A percentile compares a stretch with the other conserved stretches of the same genome.
These are phyloP conservation scores for Calonectria pteridis DNA, from an alignment of 2,329 filamentous ascomycete genomes.

Conservation along the genomic window DNA sequence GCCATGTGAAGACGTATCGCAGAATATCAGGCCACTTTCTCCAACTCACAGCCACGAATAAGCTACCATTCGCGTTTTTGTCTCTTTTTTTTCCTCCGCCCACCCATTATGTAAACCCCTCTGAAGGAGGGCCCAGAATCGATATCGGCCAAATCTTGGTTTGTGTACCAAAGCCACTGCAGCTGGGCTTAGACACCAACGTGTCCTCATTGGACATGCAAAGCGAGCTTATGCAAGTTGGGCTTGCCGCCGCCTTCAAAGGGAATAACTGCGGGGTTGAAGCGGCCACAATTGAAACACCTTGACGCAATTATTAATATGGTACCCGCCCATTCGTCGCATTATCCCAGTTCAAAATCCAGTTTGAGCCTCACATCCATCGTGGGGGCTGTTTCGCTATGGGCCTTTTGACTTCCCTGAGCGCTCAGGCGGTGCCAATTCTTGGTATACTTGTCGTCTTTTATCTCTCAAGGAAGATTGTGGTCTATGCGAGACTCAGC, in stretches of 20 bases:
- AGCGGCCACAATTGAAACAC: not conserved
- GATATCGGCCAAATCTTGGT: not conserved
- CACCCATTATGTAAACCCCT: not conserved
- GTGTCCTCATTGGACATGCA: not conserved
- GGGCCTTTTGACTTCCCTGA: conserved; percentile 1
- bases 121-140: not conserved
- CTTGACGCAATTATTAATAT: conserved; percentile 1
- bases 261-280: conserved; percentile 16
- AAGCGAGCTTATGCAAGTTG: not conserved
- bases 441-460: not conserved
- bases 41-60: not conserved
- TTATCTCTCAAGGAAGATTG: conserved; percentile 3
- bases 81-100: not conserved
- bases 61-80: not conserved
- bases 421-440: not conserved
- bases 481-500: conserved; percentile 16
- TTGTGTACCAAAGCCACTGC: not conserved
- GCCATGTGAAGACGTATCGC: not conserved
- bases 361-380: not conserved
- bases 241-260: not conserved
- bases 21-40: not conserved
- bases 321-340: not conserved
- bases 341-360: not conserved
- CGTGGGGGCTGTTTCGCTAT: not conserved
- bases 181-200: not conserved